phyloP scores from a whole-genome alignment of 371 early-diverging fungal species.

The Circinella umbellata region DNA sequence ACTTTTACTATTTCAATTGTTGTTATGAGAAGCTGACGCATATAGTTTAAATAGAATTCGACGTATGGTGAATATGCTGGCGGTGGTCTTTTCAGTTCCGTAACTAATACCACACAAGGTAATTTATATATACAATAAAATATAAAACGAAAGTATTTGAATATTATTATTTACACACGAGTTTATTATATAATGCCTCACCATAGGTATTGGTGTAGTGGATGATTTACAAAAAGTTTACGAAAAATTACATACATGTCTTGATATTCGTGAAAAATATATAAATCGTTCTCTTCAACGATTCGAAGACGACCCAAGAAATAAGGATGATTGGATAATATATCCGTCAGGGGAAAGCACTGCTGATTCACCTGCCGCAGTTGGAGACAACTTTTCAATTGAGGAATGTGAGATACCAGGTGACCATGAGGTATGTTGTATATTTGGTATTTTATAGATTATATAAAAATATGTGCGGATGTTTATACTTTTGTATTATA shows the following conservation, averaged over 20 bases:
- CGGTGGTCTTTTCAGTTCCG: too few relatives aligned
- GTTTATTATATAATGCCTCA: neutral
- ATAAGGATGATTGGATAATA: conserved; percentile 79
- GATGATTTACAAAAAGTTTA: conserved; percentile 59
- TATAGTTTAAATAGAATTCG: too few relatives aligned
- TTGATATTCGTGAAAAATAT: conserved; percentile 87
- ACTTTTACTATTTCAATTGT: too few relatives aligned
- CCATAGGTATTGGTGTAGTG: conserved; percentile 51
- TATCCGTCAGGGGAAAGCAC: conserved; percentile 76
- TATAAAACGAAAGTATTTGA: neutral
- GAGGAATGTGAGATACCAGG: conserved; percentile 67
- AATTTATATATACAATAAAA: conserved; percentile 25
- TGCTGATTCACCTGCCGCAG: conserved; percentile 53
- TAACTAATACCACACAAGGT: conserved; percentile 17
- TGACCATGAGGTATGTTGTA: conserved; percentile 41
- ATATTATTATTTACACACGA: too few relatives aligned
- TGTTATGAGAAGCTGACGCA: too few relatives aligned
- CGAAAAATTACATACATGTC: conserved; percentile 67
- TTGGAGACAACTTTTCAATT: conserved; percentile 66
- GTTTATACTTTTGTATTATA: too few relatives aligned
- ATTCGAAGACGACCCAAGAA: conserved; percentile 86
- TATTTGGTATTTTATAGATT: too few relatives aligned
- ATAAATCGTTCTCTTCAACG: conserved; percentile 80
- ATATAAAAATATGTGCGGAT: too few relatives aligned
- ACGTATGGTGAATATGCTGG: too few relatives aligned